Conservation (phyloP, 495 filamentous ascomycete genomes). For the Trichoderma asperelloides region DNA sequence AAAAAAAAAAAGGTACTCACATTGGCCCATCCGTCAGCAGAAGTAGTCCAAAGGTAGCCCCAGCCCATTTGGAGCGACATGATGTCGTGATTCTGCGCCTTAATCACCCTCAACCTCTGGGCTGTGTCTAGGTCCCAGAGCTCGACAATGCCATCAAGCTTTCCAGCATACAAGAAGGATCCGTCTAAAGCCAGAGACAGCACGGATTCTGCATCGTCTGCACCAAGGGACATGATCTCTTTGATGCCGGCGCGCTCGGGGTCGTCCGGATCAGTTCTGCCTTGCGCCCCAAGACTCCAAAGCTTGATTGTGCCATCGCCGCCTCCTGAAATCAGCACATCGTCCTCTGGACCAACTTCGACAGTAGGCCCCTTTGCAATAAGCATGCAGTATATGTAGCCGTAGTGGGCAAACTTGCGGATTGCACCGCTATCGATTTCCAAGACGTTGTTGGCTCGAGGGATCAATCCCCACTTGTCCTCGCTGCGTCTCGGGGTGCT, state of each 20-base stretch:
- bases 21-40: conserved; percentile 68
- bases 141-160: conserved; percentile 82
- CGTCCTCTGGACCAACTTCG: conserved; percentile 56
- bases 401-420: conserved; percentile 82
- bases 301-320: conserved; percentile 90
- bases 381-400: conserved; percentile 93
- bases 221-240: conserved; percentile 59
- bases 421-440: conserved; percentile 80
- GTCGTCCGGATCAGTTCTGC: conserved; percentile 20
- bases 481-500: conserved; percentile 57
- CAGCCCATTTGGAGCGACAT: conserved; percentile 77
- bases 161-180: conserved; percentile 81
- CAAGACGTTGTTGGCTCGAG: conserved; percentile 50
- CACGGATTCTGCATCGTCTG: conserved; percentile 71
- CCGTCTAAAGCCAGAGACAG: conserved; percentile 77
- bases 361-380: conserved; percentile 56
- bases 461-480: conserved; percentile 37
- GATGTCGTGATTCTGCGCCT: conserved; percentile 71
- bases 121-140: conserved; percentile 95
- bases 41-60: conserved; percentile 75
- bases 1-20: conserved; percentile 36
- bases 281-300: conserved; percentile 55
- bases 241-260: conserved; percentile 30
- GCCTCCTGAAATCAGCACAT: conserved; percentile 80
- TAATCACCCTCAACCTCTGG: conserved; percentile 78